phyloP scores from a whole-genome alignment of 441 rosid species.

The Lepidium campestre region DNA sequence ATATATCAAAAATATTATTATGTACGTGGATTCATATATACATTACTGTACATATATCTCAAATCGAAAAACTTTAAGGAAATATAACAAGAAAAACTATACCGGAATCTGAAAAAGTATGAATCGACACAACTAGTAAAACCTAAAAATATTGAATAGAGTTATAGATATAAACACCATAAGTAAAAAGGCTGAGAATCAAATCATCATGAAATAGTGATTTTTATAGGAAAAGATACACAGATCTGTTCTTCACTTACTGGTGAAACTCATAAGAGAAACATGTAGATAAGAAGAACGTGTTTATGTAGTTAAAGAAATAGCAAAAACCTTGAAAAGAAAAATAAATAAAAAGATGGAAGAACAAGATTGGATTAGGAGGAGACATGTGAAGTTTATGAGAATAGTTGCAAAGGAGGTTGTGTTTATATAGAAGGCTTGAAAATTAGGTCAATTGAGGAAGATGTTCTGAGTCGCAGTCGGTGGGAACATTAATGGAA shows the following conservation, averaged over 20 bases:
- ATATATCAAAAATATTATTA: neutral
- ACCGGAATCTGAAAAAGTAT: neutral
- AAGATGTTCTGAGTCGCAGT: neutral
- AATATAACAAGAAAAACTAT: too few relatives aligned
- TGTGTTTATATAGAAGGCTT: slow-evolving; percentile 19
- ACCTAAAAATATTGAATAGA: neutral
- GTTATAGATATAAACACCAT: neutral
- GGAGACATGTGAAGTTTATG: neutral
- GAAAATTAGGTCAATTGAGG: slow-evolving; percentile 27
- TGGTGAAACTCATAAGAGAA: neutral
- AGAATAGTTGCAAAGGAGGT: neutral
- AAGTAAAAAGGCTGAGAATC: neutral
- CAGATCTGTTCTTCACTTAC: neutral
- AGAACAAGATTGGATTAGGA: neutral
- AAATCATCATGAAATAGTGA: neutral
- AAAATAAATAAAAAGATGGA: neutral
- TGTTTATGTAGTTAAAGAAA: neutral
- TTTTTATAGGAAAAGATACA: neutral
- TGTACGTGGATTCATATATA: neutral
- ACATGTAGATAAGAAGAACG: neutral
- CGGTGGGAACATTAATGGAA: slow-evolving; percentile 1
- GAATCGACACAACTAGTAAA: neutral
- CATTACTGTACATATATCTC: neutral
- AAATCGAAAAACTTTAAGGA: neutral
- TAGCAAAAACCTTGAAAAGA: neutral